Base-by-base conservation (phyloP, 176 grass and related monocot genomes). In the Aegilops speltoides region DNA sequence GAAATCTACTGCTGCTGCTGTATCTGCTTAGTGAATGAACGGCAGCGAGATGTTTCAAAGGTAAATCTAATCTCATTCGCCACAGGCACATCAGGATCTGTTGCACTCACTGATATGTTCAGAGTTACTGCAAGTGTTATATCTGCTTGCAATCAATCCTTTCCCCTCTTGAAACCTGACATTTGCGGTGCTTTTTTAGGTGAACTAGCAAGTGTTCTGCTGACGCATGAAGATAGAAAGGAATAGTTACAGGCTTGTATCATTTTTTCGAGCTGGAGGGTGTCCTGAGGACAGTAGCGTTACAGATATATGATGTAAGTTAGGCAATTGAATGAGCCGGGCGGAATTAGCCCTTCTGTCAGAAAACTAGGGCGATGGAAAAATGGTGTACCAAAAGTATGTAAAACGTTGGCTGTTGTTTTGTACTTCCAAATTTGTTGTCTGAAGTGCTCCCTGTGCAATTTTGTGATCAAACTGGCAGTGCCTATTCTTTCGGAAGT, bases 291-390 rank as follows among this genome's bases (percentile, higher is more conserved):
- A 86, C 63, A 85, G 89, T 91, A 79, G 84, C 81, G 41, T 48
- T 86, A 56, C 52, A 64, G 20, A 32, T 89, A 64, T 54, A 85
- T 85, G 75, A 73, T 93, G 87, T 91, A 91, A 81, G 88, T 82
- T 83, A 84, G 75, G 63, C 82, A 68, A 24, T 12, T 19, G 8
- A 63, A 63, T 0, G 60, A 63, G 25, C 60, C 10, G 60, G 60
- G 60, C 3, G 2, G 4, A 59, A 54, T 1, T 1, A 54, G 16
- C 50, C 16, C 50, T 54, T 54, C 50, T 54, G 50, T 19, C 5
- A 6, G 50, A 19, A 54, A 54, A 54, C 5, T 54, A 2, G 12
- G 50, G 5, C 50, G 16, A 2, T 54, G 50, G 50, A 48, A 19
- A 52, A 54, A 7, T 54, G 50, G 5, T 54, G 50, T 54, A 54